These are phyloP conservation scores for Penicillium pulvis DNA, from an alignment of 495 filamentous ascomycete species.

Conservation along the genomic window DNA sequence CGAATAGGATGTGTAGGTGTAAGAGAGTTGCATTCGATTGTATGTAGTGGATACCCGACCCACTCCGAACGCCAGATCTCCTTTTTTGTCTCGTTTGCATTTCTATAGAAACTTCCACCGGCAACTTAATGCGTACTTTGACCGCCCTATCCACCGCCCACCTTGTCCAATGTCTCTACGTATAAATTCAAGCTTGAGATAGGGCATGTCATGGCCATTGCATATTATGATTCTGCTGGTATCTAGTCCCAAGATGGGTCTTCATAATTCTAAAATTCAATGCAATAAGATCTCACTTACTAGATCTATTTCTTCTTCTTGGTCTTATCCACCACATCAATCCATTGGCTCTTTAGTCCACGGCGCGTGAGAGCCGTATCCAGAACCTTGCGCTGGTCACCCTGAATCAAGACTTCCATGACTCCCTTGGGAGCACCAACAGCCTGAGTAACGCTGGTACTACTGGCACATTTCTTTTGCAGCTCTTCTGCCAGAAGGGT, in stretches of 20 bases:
- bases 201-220: too few species aligned
- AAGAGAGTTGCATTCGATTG: too few species aligned
- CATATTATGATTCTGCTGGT: neutral
- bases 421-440: conserved; percentile 63
- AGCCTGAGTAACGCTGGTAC: conserved; percentile 65
- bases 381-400: conserved; percentile 64
- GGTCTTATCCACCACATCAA: conserved; percentile 69
- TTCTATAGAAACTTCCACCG: neutral
- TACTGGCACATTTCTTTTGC: conserved; percentile 70
- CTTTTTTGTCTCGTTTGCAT: neutral
- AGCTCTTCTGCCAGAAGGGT: conserved; percentile 66
- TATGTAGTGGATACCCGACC: too few species aligned
- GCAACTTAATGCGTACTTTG: too few species aligned
- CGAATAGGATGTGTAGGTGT: too few species aligned
- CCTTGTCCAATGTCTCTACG: neutral
- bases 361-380: conserved; percentile 61
- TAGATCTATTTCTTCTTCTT: conserved; percentile 62
- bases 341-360: conserved; percentile 59
- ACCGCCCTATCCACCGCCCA: neutral
- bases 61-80: neutral
- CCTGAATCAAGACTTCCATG: conserved; percentile 73
- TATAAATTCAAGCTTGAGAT: too few species aligned
- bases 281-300: neutral
- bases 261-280: neutral
- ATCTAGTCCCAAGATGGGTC: neutral